Evolutionary conservation across 257 asterid species (phyloP), one percentile per base, ranked within the genome.

Genomic region (Penstemon newberryi): DNA sequence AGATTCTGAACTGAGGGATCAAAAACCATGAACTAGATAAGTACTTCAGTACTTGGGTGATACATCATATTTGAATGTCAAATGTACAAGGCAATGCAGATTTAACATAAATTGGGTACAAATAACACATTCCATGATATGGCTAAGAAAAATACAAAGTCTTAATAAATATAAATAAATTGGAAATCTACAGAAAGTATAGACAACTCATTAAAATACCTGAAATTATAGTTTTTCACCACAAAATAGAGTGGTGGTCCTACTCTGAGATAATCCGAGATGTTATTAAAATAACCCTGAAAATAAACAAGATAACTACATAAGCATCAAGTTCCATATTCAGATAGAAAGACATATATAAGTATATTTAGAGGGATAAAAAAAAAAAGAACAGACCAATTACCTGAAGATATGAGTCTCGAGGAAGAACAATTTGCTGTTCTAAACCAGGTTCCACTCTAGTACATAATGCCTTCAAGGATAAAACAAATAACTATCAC

Each of bases 391-490:
- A 47, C 49, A 58, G 55, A 38, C 49, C 15, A 55, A 62, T 60
- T 51, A 93, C 99, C 99, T 93, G 99, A 81, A 94, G 99, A 77
- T 91, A 94, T 19, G 99, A 94, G 79, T 94, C 93, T 25, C 91
- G 89, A 65, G 99, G 99, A 78, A 94, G 97, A 85, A 94, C 99
- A 62, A 94, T 85, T 86, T 91, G 95, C 79, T 94, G 99, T 75
- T 94, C 97, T 75, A 94, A 77, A 78, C 99, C 99, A 70, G 96
- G 97, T 78, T 94, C 89, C 63, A 94, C 86, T 87, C 99, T 87
- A 70, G 99, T 66, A 71, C 96, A 89, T 50, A 94, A 80, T 66
- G 97, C 99, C 99, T 94, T 79, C 67, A 74, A 59, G 47, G 62
- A 70, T 71, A 57, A 66, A 25, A 72, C 12, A 60, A 37, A 45